phyloP scores from a whole-genome alignment of 805 yeast species.

The Yarrowia sp. region DNA sequence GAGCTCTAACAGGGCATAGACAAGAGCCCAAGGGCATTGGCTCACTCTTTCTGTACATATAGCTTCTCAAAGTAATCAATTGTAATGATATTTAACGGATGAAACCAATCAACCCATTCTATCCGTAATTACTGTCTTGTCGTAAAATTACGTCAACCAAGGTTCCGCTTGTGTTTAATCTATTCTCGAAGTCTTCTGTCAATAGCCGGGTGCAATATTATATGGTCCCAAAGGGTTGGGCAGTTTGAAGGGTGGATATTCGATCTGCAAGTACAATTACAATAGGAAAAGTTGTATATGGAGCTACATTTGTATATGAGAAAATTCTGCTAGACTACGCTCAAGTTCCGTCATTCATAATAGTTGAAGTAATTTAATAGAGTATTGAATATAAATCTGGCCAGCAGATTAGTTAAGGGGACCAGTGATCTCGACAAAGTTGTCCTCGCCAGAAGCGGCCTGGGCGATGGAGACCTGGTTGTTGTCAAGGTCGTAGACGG shows the following conservation, averaged over 20 bases:
- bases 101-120: no score
- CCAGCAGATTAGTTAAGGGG: slow-evolving; percentile 15
- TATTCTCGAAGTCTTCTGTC: slow-evolving; percentile 7
- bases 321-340: no score
- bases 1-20: slow-evolving; percentile 34
- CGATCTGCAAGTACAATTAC: no score
- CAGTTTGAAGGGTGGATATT: no score
- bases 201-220: not conserved
- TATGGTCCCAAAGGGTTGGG: no score
- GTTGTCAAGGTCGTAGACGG: slow-evolving; percentile 68
- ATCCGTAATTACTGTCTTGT: not conserved
- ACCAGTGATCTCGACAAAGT: slow-evolving; percentile 12
- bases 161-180: slow-evolving; percentile 1
- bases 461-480: slow-evolving; percentile 62
- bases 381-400: not conserved
- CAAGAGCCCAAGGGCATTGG: slow-evolving; percentile 31
- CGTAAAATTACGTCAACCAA: not conserved
- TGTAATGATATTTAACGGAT: no score
- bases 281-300: no score
- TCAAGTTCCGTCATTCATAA: no score
- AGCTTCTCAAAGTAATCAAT: not conserved
- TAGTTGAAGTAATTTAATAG: no score
- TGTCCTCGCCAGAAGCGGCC: slow-evolving; percentile 45
- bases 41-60: slow-evolving; percentile 18
- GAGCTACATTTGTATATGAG: no score